Evolutionary conservation across 257 asterid genomes (phyloP), one percentile per base, ranked within the genome.

Genomic region (Linderniella brevidens): DNA sequence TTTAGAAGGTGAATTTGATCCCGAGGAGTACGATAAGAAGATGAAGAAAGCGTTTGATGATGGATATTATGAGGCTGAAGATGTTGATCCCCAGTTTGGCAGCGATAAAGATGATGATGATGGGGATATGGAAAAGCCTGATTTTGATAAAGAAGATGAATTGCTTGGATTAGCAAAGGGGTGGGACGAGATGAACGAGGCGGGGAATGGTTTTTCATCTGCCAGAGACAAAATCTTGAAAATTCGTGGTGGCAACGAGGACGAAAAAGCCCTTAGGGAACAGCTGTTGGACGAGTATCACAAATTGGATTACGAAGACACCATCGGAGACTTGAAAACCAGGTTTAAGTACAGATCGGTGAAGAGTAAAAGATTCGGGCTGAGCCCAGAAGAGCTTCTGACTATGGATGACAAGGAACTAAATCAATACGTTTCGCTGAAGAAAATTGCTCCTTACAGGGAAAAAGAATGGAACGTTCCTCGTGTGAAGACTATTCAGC

Each of bases 401-500:
- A 36, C 5, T 46, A 52, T 69, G 68, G 92, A 82, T 48, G 92
- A 86, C 20, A 76, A 68, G 56, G 94, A 78, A 13, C 60, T 81
- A 70, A 86, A 82, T 67, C 92, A 81, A 59, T 72, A 62, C 55
- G 94, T 86, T 32, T 62, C 96, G 17, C 17, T 82, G 43, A 82
- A 82, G 73, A 81, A 76, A 73, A 55, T 86, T 57, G 90, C 92
- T 4, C 83, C 96, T 4, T 86, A 86, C 46, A 57, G 73, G 53
- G 94, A 86, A 53, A 63, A 68, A 64, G 90, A 77, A 55, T 86
- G 93, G 93, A 66, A 72, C 77, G 92, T 78, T 40, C 83, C 88
- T 38, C 78, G 68, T 17, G 37, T 41, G 11, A 74, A 74, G 75
- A 66, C 58, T 19, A 1, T 52, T 29, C 73, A 78, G 51, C 58